Base-by-base conservation (phyloP, 108 stramenopile genomes). In the Cyclostephanos invisitatus region DNA sequence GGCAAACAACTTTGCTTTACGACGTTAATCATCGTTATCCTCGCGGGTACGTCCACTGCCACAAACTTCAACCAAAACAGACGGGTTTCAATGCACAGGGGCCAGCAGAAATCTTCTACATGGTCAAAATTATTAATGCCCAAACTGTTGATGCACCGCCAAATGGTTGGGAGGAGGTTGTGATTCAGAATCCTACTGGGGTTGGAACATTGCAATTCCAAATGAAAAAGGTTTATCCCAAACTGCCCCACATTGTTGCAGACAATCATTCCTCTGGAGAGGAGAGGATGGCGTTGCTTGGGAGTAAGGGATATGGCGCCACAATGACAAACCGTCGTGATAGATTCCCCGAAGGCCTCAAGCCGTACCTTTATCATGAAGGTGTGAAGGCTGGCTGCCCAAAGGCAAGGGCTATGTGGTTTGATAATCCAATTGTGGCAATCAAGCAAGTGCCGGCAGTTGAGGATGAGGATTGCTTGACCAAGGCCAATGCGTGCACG, bases 211-310 rank as follows among this genome's bases (percentile, higher is more conserved):
- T 20, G 17, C 3, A 64, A 42, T 46, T 21, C 28, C 21, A 24
- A 3, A 46, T 62, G 2, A 62, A 71, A 54, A 74, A 56, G 18
- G 32, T 66, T 29, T 74, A 62, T 20, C 9, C n/a, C 1, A 10
- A 14, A 18, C 50, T 37, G 0, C 63, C 51, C 3, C 36, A 55
- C 24, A 55, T 67, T 44, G 67, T 51, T 12, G 64, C 66, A 2
- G 73, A 74, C 64, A 74, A 74, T 35, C 62, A 66, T 28, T 74
- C 67, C 27, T 66, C 64, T 15, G 64, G 63, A 5, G 22, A 25
- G 64, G 63, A 5, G 22, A 54, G 36, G 14, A 55, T 53, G 49
- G n/a, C n/a, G n/a, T n/a, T n/a, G n/a, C n/a, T n/a, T n/a, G n/a
- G n/a, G n/a, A n/a, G n/a, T n/a, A n/a, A n/a, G n/a, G n/a, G n/a